These are phyloP conservation scores for Dryas drummondii DNA, from an alignment of 306 rosid genomes.

Conservation along the genomic window DNA sequence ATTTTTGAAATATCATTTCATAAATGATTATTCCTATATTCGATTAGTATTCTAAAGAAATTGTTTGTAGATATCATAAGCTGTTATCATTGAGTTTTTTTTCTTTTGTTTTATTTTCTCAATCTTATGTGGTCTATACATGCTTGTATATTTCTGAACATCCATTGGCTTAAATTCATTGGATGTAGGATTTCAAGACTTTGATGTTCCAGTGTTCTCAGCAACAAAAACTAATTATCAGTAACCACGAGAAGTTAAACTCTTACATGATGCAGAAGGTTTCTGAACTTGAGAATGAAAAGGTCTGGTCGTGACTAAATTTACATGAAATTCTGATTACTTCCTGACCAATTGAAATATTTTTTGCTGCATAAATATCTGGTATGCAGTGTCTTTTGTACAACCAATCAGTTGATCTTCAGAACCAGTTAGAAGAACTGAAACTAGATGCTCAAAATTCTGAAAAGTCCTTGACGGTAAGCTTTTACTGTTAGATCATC, in stretches of 20 bases:
- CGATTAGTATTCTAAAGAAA: background rate
- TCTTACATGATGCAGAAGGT: conserved; percentile 54
- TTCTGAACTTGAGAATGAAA: conserved; percentile 63
- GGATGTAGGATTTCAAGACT: conserved; percentile 63
- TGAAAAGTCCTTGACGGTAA: conserved; percentile 50
- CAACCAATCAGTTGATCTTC: conserved; percentile 58
- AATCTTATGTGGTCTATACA: background rate
- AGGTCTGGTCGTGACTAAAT: conserved; percentile 37
- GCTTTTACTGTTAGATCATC: conserved; percentile 28
- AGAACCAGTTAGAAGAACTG: conserved; percentile 54
- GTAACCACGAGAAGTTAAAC: conserved; percentile 48
- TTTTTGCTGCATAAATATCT: conserved; percentile 23
- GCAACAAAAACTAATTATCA: conserved; percentile 42
- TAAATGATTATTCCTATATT: conserved; percentile 1
- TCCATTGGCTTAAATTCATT: conserved; percentile 16
- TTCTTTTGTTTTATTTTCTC: conserved; percentile 18
- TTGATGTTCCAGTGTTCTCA: conserved; percentile 36
- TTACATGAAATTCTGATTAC: conserved; percentile 12
- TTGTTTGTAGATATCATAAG: conserved; percentile 12
- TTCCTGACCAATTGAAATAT: conserved; percentile 20
- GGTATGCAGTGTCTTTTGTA: conserved; percentile 53
- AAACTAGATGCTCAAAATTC: conserved; percentile 50
- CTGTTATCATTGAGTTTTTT: conserved; percentile 13
- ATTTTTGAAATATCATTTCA: conserved; percentile 24
- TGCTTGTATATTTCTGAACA: background rate